Conservation (phyloP, 345 rosid genomes). For the Populus deltoides region DNA sequence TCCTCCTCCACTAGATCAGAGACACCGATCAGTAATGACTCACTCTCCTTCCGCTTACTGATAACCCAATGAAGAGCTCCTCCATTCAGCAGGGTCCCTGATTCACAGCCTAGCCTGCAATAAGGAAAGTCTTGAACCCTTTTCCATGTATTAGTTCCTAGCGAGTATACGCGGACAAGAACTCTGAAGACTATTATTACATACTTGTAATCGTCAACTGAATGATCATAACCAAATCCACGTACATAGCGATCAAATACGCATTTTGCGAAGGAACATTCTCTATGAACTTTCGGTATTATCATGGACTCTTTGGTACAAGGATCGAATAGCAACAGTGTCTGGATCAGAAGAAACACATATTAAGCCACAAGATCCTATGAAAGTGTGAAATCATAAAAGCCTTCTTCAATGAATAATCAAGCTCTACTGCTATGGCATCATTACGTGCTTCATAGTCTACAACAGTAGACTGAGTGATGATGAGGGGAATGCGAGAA, state of each 20-base stretch:
- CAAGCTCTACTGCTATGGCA: too few species aligned
- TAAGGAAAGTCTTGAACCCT: not conserved
- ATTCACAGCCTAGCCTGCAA: not conserved
- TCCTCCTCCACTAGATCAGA: not conserved
- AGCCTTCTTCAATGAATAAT: too few species aligned
- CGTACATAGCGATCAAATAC: not conserved
- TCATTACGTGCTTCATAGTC: too few species aligned
- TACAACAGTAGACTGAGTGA: not conserved
- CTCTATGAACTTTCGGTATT: conserved; percentile 25
- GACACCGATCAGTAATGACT: not conserved
- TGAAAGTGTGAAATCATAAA: not conserved
- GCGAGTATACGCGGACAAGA: conserved; percentile 3
- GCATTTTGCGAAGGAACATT: conserved; percentile 12
- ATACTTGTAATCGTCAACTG: conserved; percentile 34
- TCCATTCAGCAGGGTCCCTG: not conserved
- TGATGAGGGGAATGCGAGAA: too few species aligned
- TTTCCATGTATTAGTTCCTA: not conserved
- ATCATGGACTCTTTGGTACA: too few species aligned
- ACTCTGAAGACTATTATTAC: not conserved
- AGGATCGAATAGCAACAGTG: conserved; percentile 9
- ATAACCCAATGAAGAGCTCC: conserved; percentile 12
- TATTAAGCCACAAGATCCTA: too few species aligned
- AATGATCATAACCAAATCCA: conserved; percentile 39
- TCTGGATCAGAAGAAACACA: too few species aligned
- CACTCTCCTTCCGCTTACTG: not conserved